Conservation (phyloP, 108 stramenopile genomes). For the Nitzschia sp. region DNA sequence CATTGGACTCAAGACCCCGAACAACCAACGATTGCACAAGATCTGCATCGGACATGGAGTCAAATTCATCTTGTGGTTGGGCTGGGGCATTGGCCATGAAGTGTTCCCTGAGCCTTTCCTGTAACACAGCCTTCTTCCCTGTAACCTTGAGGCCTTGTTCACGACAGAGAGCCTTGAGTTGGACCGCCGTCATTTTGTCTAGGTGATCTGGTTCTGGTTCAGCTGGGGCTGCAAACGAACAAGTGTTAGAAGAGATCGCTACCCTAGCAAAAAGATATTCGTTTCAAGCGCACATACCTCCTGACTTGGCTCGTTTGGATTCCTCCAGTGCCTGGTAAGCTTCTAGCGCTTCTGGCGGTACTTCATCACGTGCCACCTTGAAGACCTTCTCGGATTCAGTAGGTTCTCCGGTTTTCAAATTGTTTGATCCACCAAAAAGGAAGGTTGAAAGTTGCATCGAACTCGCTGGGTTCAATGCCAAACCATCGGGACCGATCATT, state of each 20-base stretch:
- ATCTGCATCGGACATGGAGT: constrained; percentile 74
- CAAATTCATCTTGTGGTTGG: constrained; percentile 58
- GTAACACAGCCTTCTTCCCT: constrained; percentile 80
- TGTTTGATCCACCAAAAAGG: constrained; percentile 86
- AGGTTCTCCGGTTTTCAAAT: constrained; percentile 66
- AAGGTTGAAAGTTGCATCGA: constrained; percentile 81
- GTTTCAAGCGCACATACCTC: not conserved
- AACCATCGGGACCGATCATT: constrained; percentile 73
- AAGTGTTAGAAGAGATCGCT: not conserved
- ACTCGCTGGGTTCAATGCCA: constrained; percentile 85
- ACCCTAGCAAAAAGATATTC: not conserved
- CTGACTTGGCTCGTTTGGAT: not conserved
- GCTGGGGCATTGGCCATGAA: constrained; percentile 35
- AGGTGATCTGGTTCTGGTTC: constrained; percentile 54
- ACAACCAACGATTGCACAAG: constrained; percentile 57
- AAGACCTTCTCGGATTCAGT: constrained; percentile 75
- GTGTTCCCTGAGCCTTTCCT: constrained; percentile 72
- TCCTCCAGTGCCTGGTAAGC: constrained; percentile 39
- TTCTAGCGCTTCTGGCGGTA: constrained; percentile 79
- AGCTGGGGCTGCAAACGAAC: not conserved
- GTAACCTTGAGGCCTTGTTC: constrained; percentile 78
- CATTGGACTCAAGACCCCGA: constrained; percentile 39
- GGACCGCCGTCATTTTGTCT: constrained; percentile 69
- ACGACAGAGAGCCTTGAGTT: constrained; percentile 84
- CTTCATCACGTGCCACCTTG: constrained; percentile 78